Evolutionary conservation across 257 asterid species (phyloP).

Genomic region (Hygrophila difformis): DNA sequence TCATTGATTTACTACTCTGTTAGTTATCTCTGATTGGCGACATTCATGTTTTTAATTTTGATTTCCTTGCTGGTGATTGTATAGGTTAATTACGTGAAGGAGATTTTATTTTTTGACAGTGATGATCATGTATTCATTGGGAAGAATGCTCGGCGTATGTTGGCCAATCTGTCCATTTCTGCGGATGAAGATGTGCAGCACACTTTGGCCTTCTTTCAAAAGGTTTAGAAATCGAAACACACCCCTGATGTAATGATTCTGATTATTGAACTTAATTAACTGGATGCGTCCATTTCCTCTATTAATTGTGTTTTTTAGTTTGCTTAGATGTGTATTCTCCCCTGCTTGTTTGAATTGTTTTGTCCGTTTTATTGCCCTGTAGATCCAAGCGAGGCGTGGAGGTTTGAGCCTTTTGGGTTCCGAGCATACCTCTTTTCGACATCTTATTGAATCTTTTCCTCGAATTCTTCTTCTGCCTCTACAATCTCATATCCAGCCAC

Average conservation of each 20-base stretch:
- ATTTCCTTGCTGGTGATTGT: constrained; percentile 12
- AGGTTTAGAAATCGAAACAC: constrained; percentile 32
- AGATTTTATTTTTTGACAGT: constrained; percentile 64
- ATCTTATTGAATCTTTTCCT: constrained; percentile 85
- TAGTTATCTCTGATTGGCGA: neutral
- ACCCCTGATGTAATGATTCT: neutral
- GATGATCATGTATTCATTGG: constrained; percentile 42
- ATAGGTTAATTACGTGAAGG: constrained; percentile 86
- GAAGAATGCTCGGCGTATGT: constrained; percentile 71
- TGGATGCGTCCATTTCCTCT: neutral
- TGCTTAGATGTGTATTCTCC: neutral
- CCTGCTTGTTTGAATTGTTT: neutral
- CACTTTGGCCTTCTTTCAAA: constrained; percentile 83
- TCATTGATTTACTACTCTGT: neutral
- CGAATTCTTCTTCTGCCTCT: constrained; percentile 52
- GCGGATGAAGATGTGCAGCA: constrained; percentile 88
- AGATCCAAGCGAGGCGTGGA: constrained; percentile 97
- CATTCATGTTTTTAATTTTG: constrained; percentile 6
- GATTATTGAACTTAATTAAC: neutral
- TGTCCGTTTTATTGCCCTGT: constrained; percentile 4
- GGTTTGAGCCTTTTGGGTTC: constrained; percentile 64
- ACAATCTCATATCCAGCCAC: constrained; percentile 47
- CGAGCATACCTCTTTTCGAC: constrained; percentile 48
- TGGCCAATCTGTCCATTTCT: constrained; percentile 63
- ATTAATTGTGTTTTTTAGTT: neutral